Evolutionary conservation across 2,329 filamentous ascomycete species (phyloP).

Genomic region (Xylariaceae sp.): DNA sequence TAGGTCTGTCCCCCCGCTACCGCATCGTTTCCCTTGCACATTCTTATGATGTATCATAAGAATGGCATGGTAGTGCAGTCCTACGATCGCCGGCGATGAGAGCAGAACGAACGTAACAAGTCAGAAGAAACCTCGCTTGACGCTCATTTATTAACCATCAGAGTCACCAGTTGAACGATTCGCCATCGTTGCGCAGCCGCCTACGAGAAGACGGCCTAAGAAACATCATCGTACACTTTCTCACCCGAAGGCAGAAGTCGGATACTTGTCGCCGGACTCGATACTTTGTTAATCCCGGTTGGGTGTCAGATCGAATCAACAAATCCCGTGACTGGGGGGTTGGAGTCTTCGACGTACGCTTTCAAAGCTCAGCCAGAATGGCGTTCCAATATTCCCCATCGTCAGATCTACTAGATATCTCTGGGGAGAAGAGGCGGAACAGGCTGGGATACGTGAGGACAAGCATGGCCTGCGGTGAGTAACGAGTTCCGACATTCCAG

Average conservation of each 20-base stretch:
- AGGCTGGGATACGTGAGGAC: constrained; percentile 94
- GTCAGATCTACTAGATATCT: constrained; percentile 32
- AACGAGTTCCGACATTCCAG: neutral
- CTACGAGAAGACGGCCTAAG: constrained; percentile 1
- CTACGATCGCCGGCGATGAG: constrained; percentile 17
- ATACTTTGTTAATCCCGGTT: constrained; percentile 2
- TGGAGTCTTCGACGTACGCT: constrained; percentile 28
- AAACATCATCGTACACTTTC: constrained; percentile 7
- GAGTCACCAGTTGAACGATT: constrained; percentile 17
- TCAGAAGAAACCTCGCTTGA: constrained; percentile 13
- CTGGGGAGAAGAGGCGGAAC: constrained; percentile 63
- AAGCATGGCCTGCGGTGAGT: constrained; percentile 91
- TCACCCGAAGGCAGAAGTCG: neutral
- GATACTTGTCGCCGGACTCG: neutral
- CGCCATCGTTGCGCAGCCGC: constrained; percentile 2
- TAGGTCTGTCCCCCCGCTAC: constrained; percentile 28
- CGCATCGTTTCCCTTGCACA: constrained; percentile 16
- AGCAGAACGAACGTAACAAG: constrained; percentile 11
- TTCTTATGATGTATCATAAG: constrained; percentile 19
- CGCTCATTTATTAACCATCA: constrained; percentile 5
- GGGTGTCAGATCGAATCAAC: constrained; percentile 30
- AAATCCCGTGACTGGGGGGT: constrained; percentile 26
- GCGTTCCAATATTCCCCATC: constrained; percentile 46
- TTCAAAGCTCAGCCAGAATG: constrained; percentile 30
- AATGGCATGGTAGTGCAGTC: constrained; percentile 15